Evolutionary conservation across 139 green algal genomes (phyloP), one percentile per base, ranked within the genome.

Genomic region (Chlorella sp.): DNA sequence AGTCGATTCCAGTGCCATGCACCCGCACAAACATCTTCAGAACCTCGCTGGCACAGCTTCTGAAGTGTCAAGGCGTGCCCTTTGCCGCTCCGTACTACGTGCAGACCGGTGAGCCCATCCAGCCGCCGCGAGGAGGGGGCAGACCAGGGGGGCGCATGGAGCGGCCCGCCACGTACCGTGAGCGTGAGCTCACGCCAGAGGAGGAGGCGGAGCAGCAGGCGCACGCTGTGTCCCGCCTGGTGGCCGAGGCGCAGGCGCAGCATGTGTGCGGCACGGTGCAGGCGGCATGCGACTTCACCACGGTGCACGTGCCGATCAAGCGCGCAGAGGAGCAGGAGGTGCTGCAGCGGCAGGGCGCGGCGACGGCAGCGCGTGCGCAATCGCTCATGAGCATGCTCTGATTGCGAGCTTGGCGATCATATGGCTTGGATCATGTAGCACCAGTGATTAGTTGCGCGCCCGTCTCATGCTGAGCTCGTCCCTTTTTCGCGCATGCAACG

Each of bases 251-350:
- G 2, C 67, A 34, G 5, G 2, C 26, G 5, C 31, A 30, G 42
- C 51, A 65, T 24, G 5, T 20, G 5, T 3, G 3, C 5, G 67
- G 67, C 26, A 4, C 2, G 2, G 5, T 72, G 1, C 29, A 65
- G 6, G 67, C 67, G 36, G 67, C 67, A 2, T 32, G 2, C 1
- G 67, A 72, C 24, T 72, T 72, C 29, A 65, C 64, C 29, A 72
- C 67, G 1, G 26, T 72, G 27, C 42, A 72, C 64, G 67, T 72
- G n/a, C n/a, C n/a, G n/a, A n/a, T n/a, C n/a, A n/a, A n/a, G n/a
- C n/a, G n/a, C n/a, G n/a, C n/a, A n/a, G n/a, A n/a, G n/a, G n/a
- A n/a, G n/a, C n/a, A n/a, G n/a, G n/a, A n/a, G n/a, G n/a, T n/a
- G n/a, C n/a, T n/a, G n/a, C n/a, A n/a, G n/a, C n/a, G n/a, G n/a